A percentile compares a stretch with the other conserved stretches of the same genome.
Conservation (phyloP, 441 rosid species). For the Flueggea neowawraea region DNA sequence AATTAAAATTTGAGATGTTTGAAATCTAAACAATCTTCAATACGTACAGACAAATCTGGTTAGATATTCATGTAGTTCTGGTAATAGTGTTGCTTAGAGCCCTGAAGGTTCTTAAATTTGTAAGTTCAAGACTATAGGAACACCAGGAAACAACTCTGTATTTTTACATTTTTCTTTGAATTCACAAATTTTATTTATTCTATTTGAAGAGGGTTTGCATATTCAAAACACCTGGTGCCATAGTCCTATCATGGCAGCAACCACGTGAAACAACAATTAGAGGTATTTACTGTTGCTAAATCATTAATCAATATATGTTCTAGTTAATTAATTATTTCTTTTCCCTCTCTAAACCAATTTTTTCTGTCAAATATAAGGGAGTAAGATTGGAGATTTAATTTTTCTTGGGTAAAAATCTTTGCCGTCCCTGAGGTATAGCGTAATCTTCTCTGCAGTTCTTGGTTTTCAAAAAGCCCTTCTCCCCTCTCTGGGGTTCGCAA, state of each 20-base stretch:
- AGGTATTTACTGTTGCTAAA: conserved; percentile 23
- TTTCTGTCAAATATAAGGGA: no score
- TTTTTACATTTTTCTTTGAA: no score
- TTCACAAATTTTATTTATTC: conserved; percentile 1
- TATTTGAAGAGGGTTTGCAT: conserved; percentile 45
- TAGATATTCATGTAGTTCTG: conserved; percentile 38
- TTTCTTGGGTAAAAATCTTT: no score
- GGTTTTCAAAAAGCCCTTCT: no score
- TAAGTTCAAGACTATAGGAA: conserved; percentile 21
- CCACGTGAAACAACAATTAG: conserved; percentile 29
- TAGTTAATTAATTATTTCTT: no score
- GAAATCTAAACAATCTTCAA: not conserved
- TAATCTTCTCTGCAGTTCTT: no score
- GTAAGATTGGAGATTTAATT: no score
- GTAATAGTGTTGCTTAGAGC: conserved; percentile 48
- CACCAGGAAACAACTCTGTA: not conserved
- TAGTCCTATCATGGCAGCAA: conserved; percentile 37
- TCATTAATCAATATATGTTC: no score
- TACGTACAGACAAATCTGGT: conserved; percentile 28
- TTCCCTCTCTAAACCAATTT: no score
- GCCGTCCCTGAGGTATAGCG: no score
- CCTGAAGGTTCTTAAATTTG: conserved; percentile 53
- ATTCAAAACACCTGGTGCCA: conserved; percentile 50
- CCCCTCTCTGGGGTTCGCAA: no score
- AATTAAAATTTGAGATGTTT: no score